Evolutionary conservation across 2,329 filamentous ascomycete species (phyloP), one percentile per base, ranked within the genome.

Genomic region (Paracoccidioides lutzii): DNA sequence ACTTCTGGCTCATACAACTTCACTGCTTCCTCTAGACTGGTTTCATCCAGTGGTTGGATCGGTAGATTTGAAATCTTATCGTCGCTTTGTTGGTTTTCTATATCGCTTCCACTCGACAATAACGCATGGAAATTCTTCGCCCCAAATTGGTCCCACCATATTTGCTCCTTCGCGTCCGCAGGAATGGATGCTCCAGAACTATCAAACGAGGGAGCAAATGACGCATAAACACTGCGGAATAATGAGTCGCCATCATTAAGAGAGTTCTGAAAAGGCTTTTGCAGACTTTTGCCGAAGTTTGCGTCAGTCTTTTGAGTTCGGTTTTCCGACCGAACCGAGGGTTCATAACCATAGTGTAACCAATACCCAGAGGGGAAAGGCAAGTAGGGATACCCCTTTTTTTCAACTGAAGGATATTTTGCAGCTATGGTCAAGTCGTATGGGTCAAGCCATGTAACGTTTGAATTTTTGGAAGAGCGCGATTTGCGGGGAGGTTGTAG

Each of bases 121-220:
- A 75, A 58, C 8, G 67, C 65, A 44, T 67, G 59, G 44, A 76
- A 63, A 42, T 69, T 70, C 52, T 64, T 67, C 48, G 66, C 63
- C 4, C 75, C 75, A 52, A 67, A 63, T 59, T 71, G 69, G 33
- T 65, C 67, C 74, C 74, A 77, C 74, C 74, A 77, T n/a, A 72
- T 61, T 54, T 71, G 61, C 51, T 71, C 66, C 52, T 74, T 74
- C 4, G 69, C 65, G 58, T 72, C 66, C n/a, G 65, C 63, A 41
- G 73, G 67, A n/a, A 76, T 59, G 45, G 76, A 62, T 12, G 74
- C 67, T 1, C 66, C 68, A 6, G 72, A 69, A 58, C 74, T 76
- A 58, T 77, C 75, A 55, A 69, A 71, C 30, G 68, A 69, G 7
- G 75, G 75, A 3, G 74, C 75, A 66, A 77, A 77, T 9, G 74